Conservation (phyloP, 495 filamentous ascomycete species). For the Glonium stellatum region DNA sequence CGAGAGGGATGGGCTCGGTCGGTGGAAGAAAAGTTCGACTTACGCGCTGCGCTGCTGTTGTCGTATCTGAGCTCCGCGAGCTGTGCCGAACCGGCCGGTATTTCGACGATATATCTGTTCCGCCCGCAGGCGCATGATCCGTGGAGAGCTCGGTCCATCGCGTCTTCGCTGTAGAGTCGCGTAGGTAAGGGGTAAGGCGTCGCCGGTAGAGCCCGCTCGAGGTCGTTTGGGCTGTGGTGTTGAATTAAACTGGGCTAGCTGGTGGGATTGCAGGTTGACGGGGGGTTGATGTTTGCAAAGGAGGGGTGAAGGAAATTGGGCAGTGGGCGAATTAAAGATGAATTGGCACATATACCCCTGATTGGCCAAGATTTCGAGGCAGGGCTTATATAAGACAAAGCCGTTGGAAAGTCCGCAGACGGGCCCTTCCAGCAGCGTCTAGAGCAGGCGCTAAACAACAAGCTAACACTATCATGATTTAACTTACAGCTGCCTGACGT, state of each 20-base stretch:
- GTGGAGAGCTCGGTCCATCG: conserved; percentile 39
- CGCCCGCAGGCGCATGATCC: conserved; percentile 81
- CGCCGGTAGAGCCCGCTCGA: too few species aligned
- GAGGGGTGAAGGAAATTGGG: not conserved
- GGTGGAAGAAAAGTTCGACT: conserved; percentile 27
- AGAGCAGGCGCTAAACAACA: too few species aligned
- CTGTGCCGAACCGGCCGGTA: conserved; percentile 51
- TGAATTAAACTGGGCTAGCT: not conserved
- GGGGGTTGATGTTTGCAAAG: not conserved
- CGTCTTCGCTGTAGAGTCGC: too few species aligned
- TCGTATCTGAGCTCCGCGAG: conserved; percentile 65
- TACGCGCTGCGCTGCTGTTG: conserved; percentile 57
- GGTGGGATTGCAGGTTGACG: not conserved
- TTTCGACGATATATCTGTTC: conserved; percentile 67
- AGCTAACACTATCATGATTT: too few species aligned
- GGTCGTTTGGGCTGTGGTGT: not conserved
- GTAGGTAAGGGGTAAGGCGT: too few species aligned
- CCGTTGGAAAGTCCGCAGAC: too few species aligned
- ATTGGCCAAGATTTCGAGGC: not conserved
- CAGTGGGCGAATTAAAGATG: too few species aligned
- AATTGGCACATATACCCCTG: not conserved
- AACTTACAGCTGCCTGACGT: too few species aligned
- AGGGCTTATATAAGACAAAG: not conserved
- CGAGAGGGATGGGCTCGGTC: not conserved
- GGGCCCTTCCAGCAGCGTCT: too few species aligned